These are phyloP conservation scores for Leccinum imitatum DNA, from an alignment of 768 basidiomycete genomes.

Conservation along the genomic window DNA sequence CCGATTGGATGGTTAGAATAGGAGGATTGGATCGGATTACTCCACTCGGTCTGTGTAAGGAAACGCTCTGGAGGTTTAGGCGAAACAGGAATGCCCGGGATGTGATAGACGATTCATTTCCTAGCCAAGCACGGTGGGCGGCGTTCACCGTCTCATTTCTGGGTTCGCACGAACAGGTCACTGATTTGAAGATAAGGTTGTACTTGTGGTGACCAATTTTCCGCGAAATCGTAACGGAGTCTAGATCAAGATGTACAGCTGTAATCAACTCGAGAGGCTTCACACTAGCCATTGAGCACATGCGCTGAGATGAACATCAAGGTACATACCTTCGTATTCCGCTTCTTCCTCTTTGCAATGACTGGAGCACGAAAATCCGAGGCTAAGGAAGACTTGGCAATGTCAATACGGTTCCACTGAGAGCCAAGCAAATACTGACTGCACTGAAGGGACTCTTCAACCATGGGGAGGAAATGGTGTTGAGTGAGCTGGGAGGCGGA, in stretches of 20 bases:
- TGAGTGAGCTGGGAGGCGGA: constrained; percentile 5
- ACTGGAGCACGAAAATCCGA: constrained; percentile 17
- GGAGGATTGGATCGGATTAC: constrained; percentile 28
- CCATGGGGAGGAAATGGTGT: constrained; percentile 23
- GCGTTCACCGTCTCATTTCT: constrained; percentile 46
- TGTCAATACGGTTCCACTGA: constrained; percentile 6
- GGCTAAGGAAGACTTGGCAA: constrained; percentile 16
- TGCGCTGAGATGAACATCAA: background rate
- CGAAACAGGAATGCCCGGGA: constrained; percentile 50
- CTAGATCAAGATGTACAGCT: constrained; percentile 42
- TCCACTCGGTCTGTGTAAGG: constrained; percentile 44
- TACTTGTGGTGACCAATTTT: constrained; percentile 39
- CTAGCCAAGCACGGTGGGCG: constrained; percentile 55
- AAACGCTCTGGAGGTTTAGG: constrained; percentile 42
- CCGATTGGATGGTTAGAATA: constrained; percentile 36
- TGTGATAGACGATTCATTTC: constrained; percentile 37
- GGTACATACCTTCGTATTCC: constrained; percentile 17
- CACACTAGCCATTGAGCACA: constrained; percentile 1
- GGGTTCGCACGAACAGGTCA: constrained; percentile 42
- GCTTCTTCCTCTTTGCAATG: constrained; percentile 19
- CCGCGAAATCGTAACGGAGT: constrained; percentile 47
- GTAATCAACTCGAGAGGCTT: constrained; percentile 36
- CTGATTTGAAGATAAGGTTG: constrained; percentile 41
- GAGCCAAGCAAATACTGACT: constrained; percentile 15
- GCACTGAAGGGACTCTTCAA: constrained; percentile 27